These are phyloP conservation scores for Pseudotulostoma volvatum DNA, from an alignment of 495 filamentous ascomycete genomes.

Conservation along the genomic window DNA sequence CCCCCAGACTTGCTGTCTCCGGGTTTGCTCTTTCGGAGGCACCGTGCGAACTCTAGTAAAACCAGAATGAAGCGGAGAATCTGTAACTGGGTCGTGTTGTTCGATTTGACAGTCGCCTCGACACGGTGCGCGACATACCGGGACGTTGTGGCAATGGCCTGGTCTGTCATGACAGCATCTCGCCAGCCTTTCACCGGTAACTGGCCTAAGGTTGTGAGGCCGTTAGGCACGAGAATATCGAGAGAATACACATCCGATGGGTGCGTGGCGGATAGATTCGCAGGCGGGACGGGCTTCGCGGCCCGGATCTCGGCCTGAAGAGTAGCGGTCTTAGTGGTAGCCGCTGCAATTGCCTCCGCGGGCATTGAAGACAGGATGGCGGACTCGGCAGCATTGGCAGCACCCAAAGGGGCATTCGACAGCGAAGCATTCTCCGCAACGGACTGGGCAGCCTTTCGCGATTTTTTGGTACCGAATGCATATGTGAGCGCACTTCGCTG, in stretches of 20 bases:
- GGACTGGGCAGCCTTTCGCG: constrained; percentile 66
- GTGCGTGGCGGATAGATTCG: constrained; percentile 53
- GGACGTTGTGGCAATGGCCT: constrained; percentile 39
- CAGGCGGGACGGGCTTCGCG: constrained; percentile 60
- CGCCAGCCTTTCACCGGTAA: constrained; percentile 63
- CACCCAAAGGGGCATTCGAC: constrained; percentile 27
- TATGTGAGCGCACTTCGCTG: constrained; percentile 59
- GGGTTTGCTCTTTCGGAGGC: constrained; percentile 17
- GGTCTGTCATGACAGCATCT: constrained; percentile 40
- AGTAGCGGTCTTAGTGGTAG: constrained; percentile 41
- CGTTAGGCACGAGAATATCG: constrained; percentile 42
- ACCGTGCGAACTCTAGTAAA: constrained; percentile 45
- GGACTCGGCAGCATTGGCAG: constrained; percentile 38
- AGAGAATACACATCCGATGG: constrained; percentile 73
- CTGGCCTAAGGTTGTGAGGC: constrained; percentile 31
- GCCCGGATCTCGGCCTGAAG: constrained; percentile 51
- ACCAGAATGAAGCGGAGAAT: constrained; percentile 42
- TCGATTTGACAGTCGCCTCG: constrained; percentile 34
- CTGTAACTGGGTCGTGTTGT: constrained; percentile 40
- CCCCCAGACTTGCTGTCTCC: constrained; percentile 9
- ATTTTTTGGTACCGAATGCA: constrained; percentile 87
- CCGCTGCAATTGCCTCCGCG: constrained; percentile 36
- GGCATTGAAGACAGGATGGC: constrained; percentile 47
- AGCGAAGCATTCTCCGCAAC: constrained; percentile 66
- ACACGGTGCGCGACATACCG: constrained; percentile 53